A percentile compares a stretch with the other conserved stretches of the same genome.
phyloP scores from a whole-genome alignment of 2,329 filamentous ascomycete species.

The Zymoseptoria tritici region DNA sequence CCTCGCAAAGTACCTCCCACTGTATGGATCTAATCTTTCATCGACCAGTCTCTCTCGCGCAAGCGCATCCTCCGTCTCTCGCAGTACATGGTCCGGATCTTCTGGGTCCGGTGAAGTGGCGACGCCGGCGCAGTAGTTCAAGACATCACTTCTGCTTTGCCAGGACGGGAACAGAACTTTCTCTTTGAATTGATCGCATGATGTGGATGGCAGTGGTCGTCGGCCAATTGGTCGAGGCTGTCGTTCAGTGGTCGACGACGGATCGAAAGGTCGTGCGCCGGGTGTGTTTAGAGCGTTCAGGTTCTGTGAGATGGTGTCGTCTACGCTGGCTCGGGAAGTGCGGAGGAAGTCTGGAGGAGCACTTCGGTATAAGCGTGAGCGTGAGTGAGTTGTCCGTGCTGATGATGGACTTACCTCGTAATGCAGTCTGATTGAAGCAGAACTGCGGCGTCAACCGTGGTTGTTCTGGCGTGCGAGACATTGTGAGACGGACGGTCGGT shows the following conservation, averaged over 20 bases:
- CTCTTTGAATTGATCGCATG: slow-evolving; percentile 68
- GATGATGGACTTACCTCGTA: slow-evolving; percentile 35
- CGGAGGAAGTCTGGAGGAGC: slow-evolving; percentile 73
- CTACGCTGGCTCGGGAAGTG: slow-evolving; percentile 72
- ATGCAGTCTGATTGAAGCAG: slow-evolving; percentile 46
- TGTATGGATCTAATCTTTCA: slow-evolving; percentile 89
- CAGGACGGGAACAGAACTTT: slow-evolving; percentile 80
- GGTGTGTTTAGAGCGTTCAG: slow-evolving; percentile 84
- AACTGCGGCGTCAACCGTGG: slow-evolving; percentile 42
- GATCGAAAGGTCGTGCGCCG: slow-evolving; percentile 65
- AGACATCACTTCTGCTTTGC: slow-evolving; percentile 72
- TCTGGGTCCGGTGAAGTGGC: slow-evolving; percentile 81
- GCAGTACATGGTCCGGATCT: slow-evolving; percentile 66
- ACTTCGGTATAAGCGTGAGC: slow-evolving; percentile 28
- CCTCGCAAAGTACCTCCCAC: slow-evolving; percentile 67
- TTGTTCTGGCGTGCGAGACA: slow-evolving; percentile 36
- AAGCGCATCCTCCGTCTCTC: slow-evolving; percentile 62
- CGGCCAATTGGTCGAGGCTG: slow-evolving; percentile 43
- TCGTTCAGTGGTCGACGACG: slow-evolving; percentile 63
- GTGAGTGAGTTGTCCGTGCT: not conserved
- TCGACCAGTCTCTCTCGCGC: slow-evolving; percentile 70
- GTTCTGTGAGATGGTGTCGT: slow-evolving; percentile 89
- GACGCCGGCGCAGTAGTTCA: slow-evolving; percentile 83
- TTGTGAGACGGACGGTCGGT: slow-evolving; percentile 17
- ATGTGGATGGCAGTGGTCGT: slow-evolving; percentile 49